Evolutionary conservation across 1,284 basidiomycete genomes (phyloP).

Genomic region (Abortiporus biennis): DNA sequence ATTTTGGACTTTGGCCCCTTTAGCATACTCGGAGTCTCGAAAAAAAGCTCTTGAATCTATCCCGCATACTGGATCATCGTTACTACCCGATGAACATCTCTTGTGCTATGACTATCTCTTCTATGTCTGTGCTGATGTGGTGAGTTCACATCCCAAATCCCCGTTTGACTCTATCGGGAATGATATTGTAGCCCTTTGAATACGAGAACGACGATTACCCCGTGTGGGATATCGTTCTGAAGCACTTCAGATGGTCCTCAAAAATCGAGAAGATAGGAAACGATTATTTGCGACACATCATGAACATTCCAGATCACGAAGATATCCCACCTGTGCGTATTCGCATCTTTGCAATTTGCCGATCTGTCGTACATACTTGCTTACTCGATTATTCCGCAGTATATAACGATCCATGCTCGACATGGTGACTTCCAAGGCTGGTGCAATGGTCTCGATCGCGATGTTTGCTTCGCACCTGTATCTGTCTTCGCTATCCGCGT

Average conservation of each 20-base stretch:
- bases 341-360: background rate
- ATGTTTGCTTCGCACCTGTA: conserved; percentile 37
- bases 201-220: conserved; percentile 28
- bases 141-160: conserved; percentile 13
- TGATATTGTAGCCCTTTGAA: conserved; percentile 16
- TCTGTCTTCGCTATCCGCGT: conserved; percentile 32
- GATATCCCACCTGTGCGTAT: conserved; percentile 18
- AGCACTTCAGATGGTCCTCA: conserved; percentile 33
- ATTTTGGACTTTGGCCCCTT: conserved; percentile 34
- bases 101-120: conserved; percentile 49
- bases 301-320: conserved; percentile 17
- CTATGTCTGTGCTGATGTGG: conserved; percentile 36
- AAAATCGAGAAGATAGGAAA: conserved; percentile 20
- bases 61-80: conserved; percentile 16
- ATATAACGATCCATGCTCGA: conserved; percentile 42
- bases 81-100: conserved; percentile 43
- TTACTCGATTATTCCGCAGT: conserved; percentile 22
- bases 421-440: conserved; percentile 36
- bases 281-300: conserved; percentile 20
- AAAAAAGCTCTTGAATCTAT: conserved; percentile 19
- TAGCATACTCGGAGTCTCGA: conserved; percentile 32
- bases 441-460: conserved; percentile 23
- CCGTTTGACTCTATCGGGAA: background rate
- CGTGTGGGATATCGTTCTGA: conserved; percentile 40
- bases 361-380: background rate